These are phyloP conservation scores for Naganishia antarctica DNA, from an alignment of 768 basidiomycete genomes.

Conservation along the genomic window DNA sequence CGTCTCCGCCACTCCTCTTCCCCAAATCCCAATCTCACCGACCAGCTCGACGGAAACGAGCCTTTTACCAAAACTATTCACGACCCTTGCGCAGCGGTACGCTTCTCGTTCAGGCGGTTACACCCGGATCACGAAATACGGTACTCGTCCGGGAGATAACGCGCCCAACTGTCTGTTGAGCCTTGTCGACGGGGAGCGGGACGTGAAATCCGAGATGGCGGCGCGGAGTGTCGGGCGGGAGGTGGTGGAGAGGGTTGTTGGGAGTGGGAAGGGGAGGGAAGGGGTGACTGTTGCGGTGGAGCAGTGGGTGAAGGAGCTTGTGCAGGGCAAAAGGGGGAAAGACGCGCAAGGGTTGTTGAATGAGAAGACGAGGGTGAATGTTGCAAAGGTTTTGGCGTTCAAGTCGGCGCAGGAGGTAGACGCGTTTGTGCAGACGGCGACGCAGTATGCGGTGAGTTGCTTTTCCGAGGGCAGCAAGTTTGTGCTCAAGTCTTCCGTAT, in stretches of 20 bases:
- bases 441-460: conserved; percentile 44
- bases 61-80: conserved; percentile 73
- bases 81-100: conserved; percentile 73
- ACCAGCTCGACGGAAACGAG: conserved; percentile 22
- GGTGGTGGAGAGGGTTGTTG: conserved; percentile 44
- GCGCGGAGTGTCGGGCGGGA: conserved; percentile 85
- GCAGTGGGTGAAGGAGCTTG: neutral
- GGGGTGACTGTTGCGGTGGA: neutral
- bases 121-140: conserved; percentile 86
- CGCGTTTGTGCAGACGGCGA: conserved; percentile 39
- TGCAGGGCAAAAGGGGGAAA: conserved; percentile 9
- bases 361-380: conserved; percentile 33
- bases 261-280: conserved; percentile 29
- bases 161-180: conserved; percentile 87
- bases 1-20: conserved; percentile 15
- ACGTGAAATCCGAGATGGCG: conserved; percentile 81
- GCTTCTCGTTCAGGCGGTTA: conserved; percentile 80
- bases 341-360: conserved; percentile 30
- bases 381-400: conserved; percentile 40
- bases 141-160: conserved; percentile 84
- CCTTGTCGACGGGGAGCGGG: conserved; percentile 88
- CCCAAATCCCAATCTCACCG: conserved; percentile 44
- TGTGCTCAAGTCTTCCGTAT: no score
- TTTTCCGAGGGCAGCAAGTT: no score
- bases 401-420: conserved; percentile 32